Evolutionary conservation across 2,329 filamentous ascomycete species (phyloP).

Genomic region (Neofusicoccum sp.): DNA sequence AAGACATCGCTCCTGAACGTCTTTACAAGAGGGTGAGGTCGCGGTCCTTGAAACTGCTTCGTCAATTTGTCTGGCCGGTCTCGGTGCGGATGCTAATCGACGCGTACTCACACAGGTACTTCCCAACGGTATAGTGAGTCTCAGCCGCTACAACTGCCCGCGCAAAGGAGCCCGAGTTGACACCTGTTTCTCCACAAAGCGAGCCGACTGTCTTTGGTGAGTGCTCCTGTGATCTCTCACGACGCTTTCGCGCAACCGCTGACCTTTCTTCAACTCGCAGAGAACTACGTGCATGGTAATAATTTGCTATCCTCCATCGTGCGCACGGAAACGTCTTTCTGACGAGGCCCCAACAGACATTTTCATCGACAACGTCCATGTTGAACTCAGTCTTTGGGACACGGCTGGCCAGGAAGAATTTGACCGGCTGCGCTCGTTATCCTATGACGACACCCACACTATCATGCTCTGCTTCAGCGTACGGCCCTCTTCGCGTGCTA

Average conservation of each 20-base stretch:
- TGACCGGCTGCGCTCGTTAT: slow-evolving; percentile 90
- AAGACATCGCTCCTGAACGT: slow-evolving; percentile 98
- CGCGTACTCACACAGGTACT: slow-evolving; percentile 65
- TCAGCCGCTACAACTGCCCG: background rate
- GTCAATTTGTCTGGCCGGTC: slow-evolving; percentile 15
- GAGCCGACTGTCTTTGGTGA: slow-evolving; percentile 89
- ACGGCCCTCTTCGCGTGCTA: slow-evolving; percentile 7
- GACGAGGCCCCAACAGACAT: slow-evolving; percentile 67
- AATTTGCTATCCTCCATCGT: background rate
- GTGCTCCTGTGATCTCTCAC: slow-evolving; percentile 25
- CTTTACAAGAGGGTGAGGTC: slow-evolving; percentile 87
- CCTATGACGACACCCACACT: slow-evolving; percentile 96
- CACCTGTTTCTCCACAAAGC: slow-evolving; percentile 42
- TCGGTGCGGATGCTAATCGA: slow-evolving; percentile 25
- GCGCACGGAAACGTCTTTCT: slow-evolving; percentile 3
- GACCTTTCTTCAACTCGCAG: slow-evolving; percentile 43
- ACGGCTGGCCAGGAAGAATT: slow-evolving; percentile 99
- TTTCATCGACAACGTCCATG: slow-evolving; percentile 95
- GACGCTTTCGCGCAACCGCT: slow-evolving; percentile 25
- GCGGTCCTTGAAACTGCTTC: slow-evolving; percentile 26
- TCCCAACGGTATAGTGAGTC: slow-evolving; percentile 88
- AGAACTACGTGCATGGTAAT: slow-evolving; percentile 97
- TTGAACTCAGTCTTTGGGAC: slow-evolving; percentile 97
- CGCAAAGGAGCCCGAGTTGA: background rate
- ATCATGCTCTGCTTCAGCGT: slow-evolving; percentile 97